These are phyloP conservation scores for Penicillium longicatenatum DNA, from an alignment of 495 filamentous ascomycete genomes.

Conservation along the genomic window DNA sequence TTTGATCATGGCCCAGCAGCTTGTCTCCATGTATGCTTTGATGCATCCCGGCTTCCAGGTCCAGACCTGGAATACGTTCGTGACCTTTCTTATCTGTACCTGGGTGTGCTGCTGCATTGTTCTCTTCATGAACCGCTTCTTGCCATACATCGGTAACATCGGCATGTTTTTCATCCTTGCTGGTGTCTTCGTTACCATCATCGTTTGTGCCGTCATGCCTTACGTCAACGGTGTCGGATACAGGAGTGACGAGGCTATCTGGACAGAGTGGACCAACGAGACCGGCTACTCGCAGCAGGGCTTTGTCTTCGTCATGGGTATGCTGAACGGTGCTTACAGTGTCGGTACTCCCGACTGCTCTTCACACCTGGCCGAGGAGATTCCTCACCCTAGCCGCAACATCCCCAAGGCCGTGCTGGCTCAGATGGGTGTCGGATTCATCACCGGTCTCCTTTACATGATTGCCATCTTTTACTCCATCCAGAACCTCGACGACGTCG, in stretches of 20 bases:
- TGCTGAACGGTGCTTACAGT: constrained; percentile 84
- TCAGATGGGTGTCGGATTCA: constrained; percentile 52
- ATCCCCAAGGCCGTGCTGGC: constrained; percentile 54
- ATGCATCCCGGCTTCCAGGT: constrained; percentile 65
- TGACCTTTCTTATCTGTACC: constrained; percentile 65
- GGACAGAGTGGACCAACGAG: constrained; percentile 64
- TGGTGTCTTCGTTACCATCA: constrained; percentile 69
- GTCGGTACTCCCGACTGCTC: constrained; percentile 79
- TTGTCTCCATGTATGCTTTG: constrained; percentile 68
- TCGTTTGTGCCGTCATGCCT: constrained; percentile 79
- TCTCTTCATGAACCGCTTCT: constrained; percentile 66
- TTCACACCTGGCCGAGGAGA: constrained; percentile 80
- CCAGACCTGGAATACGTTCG: constrained; percentile 74
- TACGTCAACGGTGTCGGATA: constrained; percentile 44
- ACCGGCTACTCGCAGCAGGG: constrained; percentile 69
- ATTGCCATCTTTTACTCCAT: constrained; percentile 57
- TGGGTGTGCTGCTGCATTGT: constrained; percentile 67
- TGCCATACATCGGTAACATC: constrained; percentile 66
- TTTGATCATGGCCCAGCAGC: constrained; percentile 67
- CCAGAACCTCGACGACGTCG: constrained; percentile 40
- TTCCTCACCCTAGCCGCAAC: constrained; percentile 58
- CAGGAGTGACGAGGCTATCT: constrained; percentile 60
- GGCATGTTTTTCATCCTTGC: constrained; percentile 70
- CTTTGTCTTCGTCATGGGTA: constrained; percentile 77
- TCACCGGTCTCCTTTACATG: constrained; percentile 51